These are phyloP conservation scores for Tetragonia tetragonoides DNA, from an alignment of 148 eudicot species.

Conservation along the genomic window DNA sequence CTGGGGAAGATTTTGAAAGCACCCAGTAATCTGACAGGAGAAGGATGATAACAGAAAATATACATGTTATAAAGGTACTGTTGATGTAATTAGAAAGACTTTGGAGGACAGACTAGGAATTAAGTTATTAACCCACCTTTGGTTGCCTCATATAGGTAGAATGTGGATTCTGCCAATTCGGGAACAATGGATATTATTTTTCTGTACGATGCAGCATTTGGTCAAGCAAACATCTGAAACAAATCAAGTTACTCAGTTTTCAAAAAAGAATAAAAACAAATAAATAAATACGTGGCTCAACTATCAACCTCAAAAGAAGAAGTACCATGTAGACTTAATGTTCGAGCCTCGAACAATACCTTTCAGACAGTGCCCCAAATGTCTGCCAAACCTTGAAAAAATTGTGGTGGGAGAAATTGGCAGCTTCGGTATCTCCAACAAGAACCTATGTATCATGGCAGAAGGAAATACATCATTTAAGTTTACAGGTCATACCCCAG, in stretches of 20 bases:
- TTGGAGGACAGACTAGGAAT: slow-evolving; percentile 5
- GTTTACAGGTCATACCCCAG: not conserved
- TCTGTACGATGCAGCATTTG: slow-evolving; percentile 93
- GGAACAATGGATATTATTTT: slow-evolving; percentile 91
- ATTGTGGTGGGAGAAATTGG: slow-evolving; percentile 91
- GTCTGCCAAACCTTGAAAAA: slow-evolving; percentile 83
- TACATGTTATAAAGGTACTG: not conserved
- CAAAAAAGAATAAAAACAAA: not conserved
- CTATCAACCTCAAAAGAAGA: slow-evolving; percentile 2
- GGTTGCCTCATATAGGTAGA: slow-evolving; percentile 94
- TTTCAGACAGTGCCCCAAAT: slow-evolving; percentile 89
- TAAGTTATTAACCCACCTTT: slow-evolving; percentile 49
- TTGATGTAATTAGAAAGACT: not conserved
- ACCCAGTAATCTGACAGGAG: not conserved
- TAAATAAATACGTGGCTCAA: not conserved
- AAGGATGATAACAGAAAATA: not conserved
- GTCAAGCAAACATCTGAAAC: slow-evolving; percentile 76
- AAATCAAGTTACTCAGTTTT: slow-evolving; percentile 4
- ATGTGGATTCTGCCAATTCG: slow-evolving; percentile 97
- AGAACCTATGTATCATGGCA: slow-evolving; percentile 58
- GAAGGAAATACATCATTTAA: slow-evolving; percentile 16
- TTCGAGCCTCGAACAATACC: slow-evolving; percentile 37
- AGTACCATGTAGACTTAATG: not conserved
- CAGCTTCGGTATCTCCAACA: slow-evolving; percentile 86
- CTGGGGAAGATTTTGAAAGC: not conserved